Evolutionary conservation across 306 rosid genomes (phyloP).

Genomic region (Quercus wislizeni): DNA sequence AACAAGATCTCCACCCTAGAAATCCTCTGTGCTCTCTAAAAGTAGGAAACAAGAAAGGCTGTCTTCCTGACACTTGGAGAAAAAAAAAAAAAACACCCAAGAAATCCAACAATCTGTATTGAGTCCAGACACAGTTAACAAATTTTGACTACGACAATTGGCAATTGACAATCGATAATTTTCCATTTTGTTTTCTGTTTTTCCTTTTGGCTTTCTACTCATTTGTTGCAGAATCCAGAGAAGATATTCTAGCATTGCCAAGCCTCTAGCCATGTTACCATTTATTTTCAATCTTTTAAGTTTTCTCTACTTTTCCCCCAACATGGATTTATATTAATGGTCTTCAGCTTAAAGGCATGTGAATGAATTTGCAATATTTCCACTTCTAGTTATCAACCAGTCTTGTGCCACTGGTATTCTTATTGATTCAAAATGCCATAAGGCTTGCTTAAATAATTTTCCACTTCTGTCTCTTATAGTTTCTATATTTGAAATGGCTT

Average conservation of each 20-base stretch:
- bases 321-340: neutral
- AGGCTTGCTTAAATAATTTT: conserved; percentile 23
- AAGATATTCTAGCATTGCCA: neutral
- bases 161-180: neutral
- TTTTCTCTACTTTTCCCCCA: neutral
- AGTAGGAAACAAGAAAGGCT: neutral
- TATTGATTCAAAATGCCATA: conserved; percentile 14
- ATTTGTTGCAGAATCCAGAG: neutral
- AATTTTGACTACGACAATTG: neutral
- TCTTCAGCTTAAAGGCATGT: neutral
- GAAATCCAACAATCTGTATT: neutral
- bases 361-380: neutral
- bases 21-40: neutral
- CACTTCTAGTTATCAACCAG: neutral
- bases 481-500: neutral
- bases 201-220: neutral
- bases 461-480: conserved; percentile 13
- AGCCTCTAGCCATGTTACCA: neutral
- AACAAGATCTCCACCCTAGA: neutral
- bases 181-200: neutral
- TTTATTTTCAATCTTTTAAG: neutral
- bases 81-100: neutral
- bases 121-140: neutral
- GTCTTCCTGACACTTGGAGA: neutral
- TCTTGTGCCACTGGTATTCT: neutral